Conservation (phyloP, 345 rosid species). For the Brassica cretica region DNA sequence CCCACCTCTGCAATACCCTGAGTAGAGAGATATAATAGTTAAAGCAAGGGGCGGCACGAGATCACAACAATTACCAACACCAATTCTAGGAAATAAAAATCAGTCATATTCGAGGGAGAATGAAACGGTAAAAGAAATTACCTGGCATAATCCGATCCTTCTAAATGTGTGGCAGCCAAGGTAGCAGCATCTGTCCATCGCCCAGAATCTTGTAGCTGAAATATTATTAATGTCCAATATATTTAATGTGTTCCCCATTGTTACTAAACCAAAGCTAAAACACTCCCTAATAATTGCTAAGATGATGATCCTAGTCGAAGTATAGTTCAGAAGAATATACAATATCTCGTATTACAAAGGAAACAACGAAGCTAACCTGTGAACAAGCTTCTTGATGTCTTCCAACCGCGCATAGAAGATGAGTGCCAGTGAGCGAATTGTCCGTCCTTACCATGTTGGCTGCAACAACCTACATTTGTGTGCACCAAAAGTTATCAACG, state of each 20-base stretch:
- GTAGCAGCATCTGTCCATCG: constrained; percentile 99
- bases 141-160: constrained; percentile 95
- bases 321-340: constrained; percentile 15
- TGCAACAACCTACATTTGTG: constrained; percentile 72
- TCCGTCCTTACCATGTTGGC: constrained; percentile 97
- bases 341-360: not conserved
- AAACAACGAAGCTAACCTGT: constrained; percentile 59
- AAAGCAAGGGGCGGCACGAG: not conserved
- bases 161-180: constrained; percentile 92
- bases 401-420: constrained; percentile 97
- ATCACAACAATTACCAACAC: constrained; percentile 5
- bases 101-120: not conserved
- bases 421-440: constrained; percentile 83
- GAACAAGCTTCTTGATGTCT: constrained; percentile 99
- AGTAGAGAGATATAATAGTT: constrained; percentile 16
- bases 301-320: not conserved
- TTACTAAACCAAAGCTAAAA: constrained; percentile 13
- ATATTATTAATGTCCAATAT: not conserved
- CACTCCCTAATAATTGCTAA: not conserved
- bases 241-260: not conserved
- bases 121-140: not conserved
- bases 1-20: constrained; percentile 96
- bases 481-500: constrained; percentile 16
- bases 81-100: not conserved
- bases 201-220: constrained; percentile 97